Evolutionary conservation across 2,329 filamentous ascomycete species (phyloP).

Genomic region (Monosporascus sp.): DNA sequence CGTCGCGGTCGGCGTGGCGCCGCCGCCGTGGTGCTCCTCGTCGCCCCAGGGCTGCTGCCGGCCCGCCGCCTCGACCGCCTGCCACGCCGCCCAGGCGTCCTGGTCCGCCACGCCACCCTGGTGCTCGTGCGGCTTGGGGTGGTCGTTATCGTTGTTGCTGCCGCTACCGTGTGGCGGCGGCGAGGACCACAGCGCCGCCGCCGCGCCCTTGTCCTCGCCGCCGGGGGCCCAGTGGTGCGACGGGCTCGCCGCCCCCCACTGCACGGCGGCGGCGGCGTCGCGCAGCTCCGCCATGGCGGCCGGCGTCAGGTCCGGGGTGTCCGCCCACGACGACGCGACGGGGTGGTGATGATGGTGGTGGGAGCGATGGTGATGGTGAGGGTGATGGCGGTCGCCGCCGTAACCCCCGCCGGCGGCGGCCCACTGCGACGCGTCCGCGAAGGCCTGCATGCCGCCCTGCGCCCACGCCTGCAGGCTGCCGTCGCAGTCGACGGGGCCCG

Average conservation of each 20-base stretch:
- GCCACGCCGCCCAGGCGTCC: conserved; percentile 17
- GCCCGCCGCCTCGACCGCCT: conserved; percentile 6
- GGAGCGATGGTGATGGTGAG: background rate
- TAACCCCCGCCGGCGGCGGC: background rate
- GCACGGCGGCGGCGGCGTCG: background rate
- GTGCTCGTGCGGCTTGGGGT: background rate
- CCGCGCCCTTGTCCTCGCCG: background rate
- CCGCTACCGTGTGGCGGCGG: background rate
- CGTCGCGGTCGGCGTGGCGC: background rate
- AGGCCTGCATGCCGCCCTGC: background rate
- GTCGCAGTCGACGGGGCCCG: conserved; percentile 5
- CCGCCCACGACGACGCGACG: background rate
- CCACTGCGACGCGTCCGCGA: background rate
- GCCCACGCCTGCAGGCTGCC: conserved; percentile 9
- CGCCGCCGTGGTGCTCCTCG: background rate
- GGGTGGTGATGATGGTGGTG: background rate
- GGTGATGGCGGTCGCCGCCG: background rate
- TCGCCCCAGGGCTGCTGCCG: background rate
- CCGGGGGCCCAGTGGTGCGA: background rate
- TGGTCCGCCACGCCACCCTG: background rate
- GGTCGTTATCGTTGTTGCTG: conserved; percentile 4
- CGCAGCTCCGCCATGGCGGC: background rate
- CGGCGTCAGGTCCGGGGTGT: background rate
- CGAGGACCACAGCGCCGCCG: conserved; percentile 10
- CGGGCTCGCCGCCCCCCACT: background rate